Percentiles rank a stretch among this genome's conserved stretches.
Conservation (phyloP, 2,329 filamentous ascomycete species). For the Colletotrichum sp. region DNA sequence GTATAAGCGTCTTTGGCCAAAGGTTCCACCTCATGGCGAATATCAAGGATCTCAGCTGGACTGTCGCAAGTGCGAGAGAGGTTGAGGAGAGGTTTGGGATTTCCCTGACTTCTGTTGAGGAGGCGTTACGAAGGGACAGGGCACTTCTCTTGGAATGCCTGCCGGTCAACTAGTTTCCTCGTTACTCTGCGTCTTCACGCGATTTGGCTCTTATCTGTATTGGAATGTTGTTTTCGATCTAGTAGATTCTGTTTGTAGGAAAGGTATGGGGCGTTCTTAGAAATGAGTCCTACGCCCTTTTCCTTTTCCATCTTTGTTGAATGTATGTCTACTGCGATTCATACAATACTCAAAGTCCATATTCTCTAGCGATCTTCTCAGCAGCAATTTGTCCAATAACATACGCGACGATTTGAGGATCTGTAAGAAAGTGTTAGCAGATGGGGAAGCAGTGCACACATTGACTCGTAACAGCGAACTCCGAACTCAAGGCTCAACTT, state of each 20-base stretch:
- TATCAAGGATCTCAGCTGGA: conserved; percentile 25
- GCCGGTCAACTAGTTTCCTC: background rate
- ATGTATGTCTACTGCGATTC: background rate
- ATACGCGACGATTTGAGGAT: conserved; percentile 8
- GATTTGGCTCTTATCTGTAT: accelerated
- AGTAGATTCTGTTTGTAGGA: background rate
- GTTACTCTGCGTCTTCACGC: background rate
- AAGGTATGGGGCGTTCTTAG: accelerated
- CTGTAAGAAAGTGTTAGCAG: accelerated
- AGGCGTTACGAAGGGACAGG: conserved; percentile 28
- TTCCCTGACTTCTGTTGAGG: conserved; percentile 30
- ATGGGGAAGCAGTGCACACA: background rate
- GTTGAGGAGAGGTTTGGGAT: conserved; percentile 32
- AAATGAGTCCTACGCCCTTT: background rate
- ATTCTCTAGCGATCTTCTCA: background rate
- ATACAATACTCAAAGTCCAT: background rate
- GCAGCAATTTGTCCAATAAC: background rate
- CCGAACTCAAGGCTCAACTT: accelerated
- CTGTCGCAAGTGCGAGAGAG: conserved; percentile 15
- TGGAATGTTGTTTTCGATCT: accelerated
- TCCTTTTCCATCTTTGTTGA: background rate
- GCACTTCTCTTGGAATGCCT: conserved; percentile 19
- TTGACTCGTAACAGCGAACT: accelerated
- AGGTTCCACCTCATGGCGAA: conserved; percentile 31
- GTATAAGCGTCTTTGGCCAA: conserved; percentile 22